phyloP scores from a whole-genome alignment of 2,329 filamentous ascomycete species.

The Fonsecaea erecta region DNA sequence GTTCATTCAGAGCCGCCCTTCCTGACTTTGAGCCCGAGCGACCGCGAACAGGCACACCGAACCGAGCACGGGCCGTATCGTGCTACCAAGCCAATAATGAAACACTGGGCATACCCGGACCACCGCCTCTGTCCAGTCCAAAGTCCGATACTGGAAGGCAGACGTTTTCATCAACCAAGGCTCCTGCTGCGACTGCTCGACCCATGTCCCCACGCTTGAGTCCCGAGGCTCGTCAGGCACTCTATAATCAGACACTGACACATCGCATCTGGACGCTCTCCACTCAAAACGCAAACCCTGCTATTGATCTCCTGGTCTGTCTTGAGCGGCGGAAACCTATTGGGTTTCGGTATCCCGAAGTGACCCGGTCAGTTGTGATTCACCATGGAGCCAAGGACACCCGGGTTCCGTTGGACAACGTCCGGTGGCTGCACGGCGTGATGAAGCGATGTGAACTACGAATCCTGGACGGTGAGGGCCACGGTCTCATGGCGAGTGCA shows the following conservation, averaged over 20 bases:
- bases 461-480: conserved; percentile 86
- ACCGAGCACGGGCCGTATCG: conserved; percentile 22
- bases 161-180: conserved; percentile 15
- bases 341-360: conserved; percentile 96
- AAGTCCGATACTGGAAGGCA: conserved; percentile 21
- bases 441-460: conserved; percentile 94
- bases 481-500: conserved; percentile 94
- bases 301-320: conserved; percentile 89
- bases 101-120: conserved; percentile 7
- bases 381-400: conserved; percentile 91
- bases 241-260: conserved; percentile 82
- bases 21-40: conserved; percentile 22
- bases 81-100: conserved; percentile 30
- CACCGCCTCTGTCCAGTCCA: conserved; percentile 3
- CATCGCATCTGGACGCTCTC: conserved; percentile 94
- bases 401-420: conserved; percentile 91
- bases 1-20: conserved; percentile 12
- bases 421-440: conserved; percentile 89
- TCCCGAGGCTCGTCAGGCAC: conserved; percentile 31
- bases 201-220: conserved; percentile 29
- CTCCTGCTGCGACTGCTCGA: not conserved
- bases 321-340: conserved; percentile 88
- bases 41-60: conserved; percentile 16
- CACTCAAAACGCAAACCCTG: conserved; percentile 88
- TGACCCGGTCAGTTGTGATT: conserved; percentile 86